Evolutionary conservation across 2,329 filamentous ascomycete genomes (phyloP), one percentile per base, ranked within the genome.

Genomic region (Xenoacremonium recifei): DNA sequence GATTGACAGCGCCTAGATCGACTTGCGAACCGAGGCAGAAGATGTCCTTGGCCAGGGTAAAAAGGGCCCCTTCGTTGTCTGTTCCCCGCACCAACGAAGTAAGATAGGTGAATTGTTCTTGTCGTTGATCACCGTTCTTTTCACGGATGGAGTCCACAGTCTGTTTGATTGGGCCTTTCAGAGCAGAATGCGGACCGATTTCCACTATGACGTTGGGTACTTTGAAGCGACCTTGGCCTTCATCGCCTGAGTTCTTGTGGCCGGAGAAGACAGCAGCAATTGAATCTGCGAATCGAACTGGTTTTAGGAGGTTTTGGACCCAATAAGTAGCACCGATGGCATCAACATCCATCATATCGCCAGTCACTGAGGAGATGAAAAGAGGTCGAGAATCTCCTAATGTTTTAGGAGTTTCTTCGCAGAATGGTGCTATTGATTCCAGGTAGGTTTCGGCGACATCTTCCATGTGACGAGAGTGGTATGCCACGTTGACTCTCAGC

Each of bases 131-230:
- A 11, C 30, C 21, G 5, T 20, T 6, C 70, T 21, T 73, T 71
- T 23, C 67, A 23, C 35, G 18, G 6, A 50, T 57, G 9, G 25
- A 15, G 36, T 27, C 23, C 21, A 73, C 55, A 10, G 72, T 71
- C 55, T 76, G 71, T 50, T 72, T 69, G 35, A 73, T 60, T 3
- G 73, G 73, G 0, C 72, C 71, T 37, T 70, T 66, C 3, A 77
- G 62, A 5, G 70, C 72, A 1, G 72, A 64, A 45, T 76, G 73
- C 0, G 73, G 72, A 0, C 73, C 72, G 6, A 76, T 51, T 50
- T 77, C 73, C 16, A 44, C 12, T 15, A 44, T 25, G 3, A 29
- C 23, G 13, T 13, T 27, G 23, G 23, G 23, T n/a, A n/a, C n/a
- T n/a, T n/a, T n/a, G n/a, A n/a, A n/a, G n/a, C n/a, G n/a, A n/a